Conservation (phyloP, 2,329 filamentous ascomycete genomes). For the Colletotrichum karsti region DNA sequence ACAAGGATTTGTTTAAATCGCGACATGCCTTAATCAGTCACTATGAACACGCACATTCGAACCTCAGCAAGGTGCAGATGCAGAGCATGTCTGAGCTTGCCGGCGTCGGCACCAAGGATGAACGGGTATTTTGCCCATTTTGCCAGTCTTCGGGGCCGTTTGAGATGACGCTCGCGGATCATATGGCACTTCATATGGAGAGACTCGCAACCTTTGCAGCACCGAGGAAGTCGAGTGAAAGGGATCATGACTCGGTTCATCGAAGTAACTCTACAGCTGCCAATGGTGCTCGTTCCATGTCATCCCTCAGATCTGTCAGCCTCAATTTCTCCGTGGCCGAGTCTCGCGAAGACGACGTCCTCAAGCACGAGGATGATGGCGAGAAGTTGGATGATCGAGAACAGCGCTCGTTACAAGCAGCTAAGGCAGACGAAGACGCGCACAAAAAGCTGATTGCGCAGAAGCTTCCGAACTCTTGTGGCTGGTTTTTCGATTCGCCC, state of each 20-base stretch:
- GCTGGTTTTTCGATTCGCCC: too few relatives aligned
- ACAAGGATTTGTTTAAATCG: background rate
- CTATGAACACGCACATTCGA: background rate
- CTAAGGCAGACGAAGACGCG: too few relatives aligned
- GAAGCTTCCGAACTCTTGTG: too few relatives aligned
- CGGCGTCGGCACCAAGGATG: background rate
- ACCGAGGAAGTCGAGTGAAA: background rate
- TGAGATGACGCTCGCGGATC: background rate
- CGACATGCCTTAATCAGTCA: background rate
- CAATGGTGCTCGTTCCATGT: background rate
- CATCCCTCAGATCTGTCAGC: background rate
- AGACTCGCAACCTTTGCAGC: background rate
- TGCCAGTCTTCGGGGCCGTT: background rate
- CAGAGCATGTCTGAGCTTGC: background rate
- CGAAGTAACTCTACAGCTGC: background rate
- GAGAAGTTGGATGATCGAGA: too few relatives aligned
- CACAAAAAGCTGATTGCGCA: too few relatives aligned
- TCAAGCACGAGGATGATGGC: too few relatives aligned
- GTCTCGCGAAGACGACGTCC: background rate
- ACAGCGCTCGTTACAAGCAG: too few relatives aligned
- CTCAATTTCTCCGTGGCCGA: too few relatives aligned
- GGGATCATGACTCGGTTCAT: background rate
- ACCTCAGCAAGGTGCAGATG: background rate
- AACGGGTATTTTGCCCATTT: background rate
- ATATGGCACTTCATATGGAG: conserved; percentile 13